These are phyloP conservation scores for Cercospora zeina DNA, from an alignment of 2,329 filamentous ascomycete species.

Conservation along the genomic window DNA sequence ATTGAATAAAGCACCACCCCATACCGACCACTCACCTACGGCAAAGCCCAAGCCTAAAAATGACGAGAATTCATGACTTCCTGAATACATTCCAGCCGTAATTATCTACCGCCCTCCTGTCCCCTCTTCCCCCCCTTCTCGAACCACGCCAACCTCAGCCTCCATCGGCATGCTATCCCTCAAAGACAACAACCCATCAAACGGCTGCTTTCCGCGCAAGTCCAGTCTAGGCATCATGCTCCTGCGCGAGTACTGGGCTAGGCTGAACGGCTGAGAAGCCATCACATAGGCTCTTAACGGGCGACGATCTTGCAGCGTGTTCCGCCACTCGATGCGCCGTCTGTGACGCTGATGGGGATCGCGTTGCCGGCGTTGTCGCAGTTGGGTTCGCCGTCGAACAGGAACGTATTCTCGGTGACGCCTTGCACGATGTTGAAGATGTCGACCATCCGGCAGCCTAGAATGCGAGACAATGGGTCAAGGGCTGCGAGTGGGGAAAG, in stretches of 20 bases:
- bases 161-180: background rate
- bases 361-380: background rate
- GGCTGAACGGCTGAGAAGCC: background rate
- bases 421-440: background rate
- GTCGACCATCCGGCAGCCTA: background rate
- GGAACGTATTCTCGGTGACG: background rate
- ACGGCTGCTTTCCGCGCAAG: background rate
- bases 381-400: background rate
- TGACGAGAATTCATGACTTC: background rate
- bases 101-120: background rate
- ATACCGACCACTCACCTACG: background rate
- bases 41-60: background rate
- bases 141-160: background rate
- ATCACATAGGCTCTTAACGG: background rate
- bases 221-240: background rate
- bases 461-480: background rate
- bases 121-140: background rate
- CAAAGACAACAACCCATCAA: background rate
- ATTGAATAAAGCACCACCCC: background rate
- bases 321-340: background rate
- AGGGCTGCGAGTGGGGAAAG: background rate
- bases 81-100: background rate
- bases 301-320: background rate
- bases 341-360: background rate
- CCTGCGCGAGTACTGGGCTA: background rate